Conservation (phyloP, 495 filamentous ascomycete species). For the Lasiosphaeris hirsuta region DNA sequence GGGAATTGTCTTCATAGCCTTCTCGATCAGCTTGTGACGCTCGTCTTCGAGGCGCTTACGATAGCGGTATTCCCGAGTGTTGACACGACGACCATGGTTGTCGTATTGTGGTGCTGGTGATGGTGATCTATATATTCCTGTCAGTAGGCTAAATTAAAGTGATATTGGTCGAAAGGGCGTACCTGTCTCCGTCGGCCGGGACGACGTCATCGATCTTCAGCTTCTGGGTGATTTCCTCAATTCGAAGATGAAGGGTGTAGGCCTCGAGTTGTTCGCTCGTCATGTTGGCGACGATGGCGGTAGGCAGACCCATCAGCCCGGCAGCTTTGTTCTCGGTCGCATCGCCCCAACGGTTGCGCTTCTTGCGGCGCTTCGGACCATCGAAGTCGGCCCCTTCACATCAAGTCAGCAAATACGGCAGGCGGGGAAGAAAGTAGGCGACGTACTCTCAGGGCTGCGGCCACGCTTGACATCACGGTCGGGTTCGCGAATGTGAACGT, state of each 20-base stretch:
- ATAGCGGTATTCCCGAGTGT: conserved; percentile 95
- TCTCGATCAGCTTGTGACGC: conserved; percentile 95
- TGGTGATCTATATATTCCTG: conserved; percentile 63
- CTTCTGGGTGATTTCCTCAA: conserved; percentile 99
- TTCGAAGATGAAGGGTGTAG: conserved; percentile 89
- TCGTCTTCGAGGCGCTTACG: conserved; percentile 97
- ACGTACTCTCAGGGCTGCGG: conserved; percentile 48
- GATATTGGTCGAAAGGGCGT: conserved; percentile 29
- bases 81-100: conserved; percentile 97
- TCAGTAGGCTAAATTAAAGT: background rate
- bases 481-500: conserved; percentile 21
- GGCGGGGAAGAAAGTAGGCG: background rate
- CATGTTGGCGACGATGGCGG: conserved; percentile 94
- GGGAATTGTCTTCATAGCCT: conserved; percentile 96
- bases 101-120: conserved; percentile 97
- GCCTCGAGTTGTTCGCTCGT: conserved; percentile 97
- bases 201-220: conserved; percentile 97
- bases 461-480: conserved; percentile 64
- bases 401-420: background rate
- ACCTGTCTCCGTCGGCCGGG: conserved; percentile 91
- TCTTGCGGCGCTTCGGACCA: conserved; percentile 82
- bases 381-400: conserved; percentile 53
- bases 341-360: conserved; percentile 97
- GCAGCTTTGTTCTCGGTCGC: conserved; percentile 95
- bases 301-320: conserved; percentile 94